Evolutionary conservation across 2,329 filamentous ascomycete genomes (phyloP).

Genomic region (Calonectria naviculata): DNA sequence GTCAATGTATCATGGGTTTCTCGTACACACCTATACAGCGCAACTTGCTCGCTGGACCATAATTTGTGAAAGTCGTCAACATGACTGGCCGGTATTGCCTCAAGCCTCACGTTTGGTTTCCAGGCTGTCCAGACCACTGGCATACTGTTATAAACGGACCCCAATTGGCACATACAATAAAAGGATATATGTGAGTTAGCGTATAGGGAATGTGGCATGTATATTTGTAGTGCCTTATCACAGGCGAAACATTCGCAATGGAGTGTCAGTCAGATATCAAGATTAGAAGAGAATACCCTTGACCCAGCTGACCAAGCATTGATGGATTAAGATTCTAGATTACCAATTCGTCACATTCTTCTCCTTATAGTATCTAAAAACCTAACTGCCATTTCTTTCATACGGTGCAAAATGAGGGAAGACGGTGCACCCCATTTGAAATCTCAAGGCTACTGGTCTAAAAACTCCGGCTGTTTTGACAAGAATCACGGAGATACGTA

Average conservation of each 20-base stretch:
- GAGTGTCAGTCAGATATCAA: not conserved
- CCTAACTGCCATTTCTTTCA: not conserved
- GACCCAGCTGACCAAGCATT: not conserved
- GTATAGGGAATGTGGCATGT: not conserved
- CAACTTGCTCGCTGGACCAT: constrained; percentile 6
- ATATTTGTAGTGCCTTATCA: not conserved
- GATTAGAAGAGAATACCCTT: not conserved
- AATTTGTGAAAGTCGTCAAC: constrained; percentile 13
- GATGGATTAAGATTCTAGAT: not conserved
- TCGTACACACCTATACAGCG: constrained; percentile 3
- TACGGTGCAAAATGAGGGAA: not conserved
- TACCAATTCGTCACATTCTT: not conserved
- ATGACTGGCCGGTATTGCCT: not conserved
- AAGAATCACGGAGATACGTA: not conserved
- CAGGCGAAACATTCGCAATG: not conserved
- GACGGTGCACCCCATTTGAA: not conserved
- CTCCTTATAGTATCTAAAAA: not conserved
- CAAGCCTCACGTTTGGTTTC: not conserved
- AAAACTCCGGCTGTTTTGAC: not conserved
- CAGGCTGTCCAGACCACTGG: not conserved
- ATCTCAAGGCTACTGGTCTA: not conserved
- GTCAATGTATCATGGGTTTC: too few species aligned
- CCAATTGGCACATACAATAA: not conserved
- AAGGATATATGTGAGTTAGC: not conserved
- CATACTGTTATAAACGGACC: not conserved